Conservation (phyloP, 2,329 filamentous ascomycete species). For the Botryotinia convoluta region DNA sequence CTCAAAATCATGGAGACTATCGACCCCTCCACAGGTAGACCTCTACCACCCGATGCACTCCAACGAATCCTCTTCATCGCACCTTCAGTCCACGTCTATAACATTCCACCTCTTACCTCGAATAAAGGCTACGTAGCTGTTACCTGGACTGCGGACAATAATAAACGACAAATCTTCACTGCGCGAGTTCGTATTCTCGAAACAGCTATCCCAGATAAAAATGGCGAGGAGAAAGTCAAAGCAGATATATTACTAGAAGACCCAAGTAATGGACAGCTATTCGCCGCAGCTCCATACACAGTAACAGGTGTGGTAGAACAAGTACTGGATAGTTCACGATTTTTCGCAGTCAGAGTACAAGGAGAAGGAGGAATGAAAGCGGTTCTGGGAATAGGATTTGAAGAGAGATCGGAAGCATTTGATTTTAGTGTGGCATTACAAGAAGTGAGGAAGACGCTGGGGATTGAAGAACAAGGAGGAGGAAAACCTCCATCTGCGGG, state of each 20-base stretch:
- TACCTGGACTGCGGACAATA: conserved; percentile 69
- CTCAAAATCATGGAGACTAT: conserved; percentile 40
- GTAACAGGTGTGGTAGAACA: conserved; percentile 66
- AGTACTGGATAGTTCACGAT: conserved; percentile 74
- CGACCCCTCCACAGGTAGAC: conserved; percentile 68
- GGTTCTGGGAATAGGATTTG: conserved; percentile 79
- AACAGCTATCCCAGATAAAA: conserved; percentile 54
- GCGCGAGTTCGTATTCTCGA: conserved; percentile 77
- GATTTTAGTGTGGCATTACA: conserved; percentile 80
- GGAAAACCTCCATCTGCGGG: conserved; percentile 33
- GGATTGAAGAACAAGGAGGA: conserved; percentile 50
- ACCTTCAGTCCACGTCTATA: conserved; percentile 76
- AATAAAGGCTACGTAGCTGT: conserved; percentile 77
- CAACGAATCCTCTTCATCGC: conserved; percentile 81
- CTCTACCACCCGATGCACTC: conserved; percentile 73
- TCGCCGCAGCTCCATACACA: conserved; percentile 80
- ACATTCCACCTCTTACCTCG: conserved; percentile 75
- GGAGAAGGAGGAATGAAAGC: conserved; percentile 75
- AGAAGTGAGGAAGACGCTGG: conserved; percentile 70
- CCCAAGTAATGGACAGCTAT: conserved; percentile 66
- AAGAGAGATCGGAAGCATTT: conserved; percentile 81
- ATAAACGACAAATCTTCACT: conserved; percentile 77
- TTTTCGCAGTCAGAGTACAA: conserved; percentile 80
- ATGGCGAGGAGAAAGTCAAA: conserved; percentile 56
- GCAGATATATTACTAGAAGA: conserved; percentile 80